Percentiles rank a stretch among this genome's conserved stretches.
Evolutionary conservation across 2,329 filamentous ascomycete genomes (phyloP).

Genomic region (Aspergillus caelatus): DNA sequence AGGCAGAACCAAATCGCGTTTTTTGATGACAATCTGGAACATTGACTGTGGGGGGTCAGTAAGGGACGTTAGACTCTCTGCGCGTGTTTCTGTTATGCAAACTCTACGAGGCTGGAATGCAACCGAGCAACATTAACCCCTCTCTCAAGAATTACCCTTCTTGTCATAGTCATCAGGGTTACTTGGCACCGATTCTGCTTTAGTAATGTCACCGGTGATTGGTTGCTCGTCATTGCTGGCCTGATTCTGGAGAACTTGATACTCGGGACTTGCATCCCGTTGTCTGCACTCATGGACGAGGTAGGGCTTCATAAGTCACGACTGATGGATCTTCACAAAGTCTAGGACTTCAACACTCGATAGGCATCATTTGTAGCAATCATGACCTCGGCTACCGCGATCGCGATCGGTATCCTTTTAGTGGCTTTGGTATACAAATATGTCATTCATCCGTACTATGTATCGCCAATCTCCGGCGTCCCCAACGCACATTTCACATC

Average conservation of each 20-base stretch:
- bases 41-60: neutral
- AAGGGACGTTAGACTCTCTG: neutral
- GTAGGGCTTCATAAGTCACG: neutral
- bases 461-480: constrained; percentile 63
- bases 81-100: neutral
- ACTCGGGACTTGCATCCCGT: neutral
- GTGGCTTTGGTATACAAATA: constrained; percentile 25
- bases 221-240: neutral
- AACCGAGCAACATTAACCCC: neutral
- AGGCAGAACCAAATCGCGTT: neutral
- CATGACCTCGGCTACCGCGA: neutral
- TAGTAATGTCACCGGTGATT: neutral
- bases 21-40: neutral
- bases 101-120: neutral
- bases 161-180: neutral
- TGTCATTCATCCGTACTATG: constrained; percentile 35
- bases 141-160: neutral
- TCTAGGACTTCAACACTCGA: neutral
- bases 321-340: neutral
- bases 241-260: neutral
- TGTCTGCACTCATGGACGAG: neutral
- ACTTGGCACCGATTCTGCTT: neutral
- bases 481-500: constrained; percentile 67
- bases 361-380: neutral
- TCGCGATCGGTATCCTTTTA: neutral